A percentile compares a stretch with the other conserved stretches of the same genome.
Conservation (phyloP, 2,329 filamentous ascomycete species). For the Fusarium irregulare region DNA sequence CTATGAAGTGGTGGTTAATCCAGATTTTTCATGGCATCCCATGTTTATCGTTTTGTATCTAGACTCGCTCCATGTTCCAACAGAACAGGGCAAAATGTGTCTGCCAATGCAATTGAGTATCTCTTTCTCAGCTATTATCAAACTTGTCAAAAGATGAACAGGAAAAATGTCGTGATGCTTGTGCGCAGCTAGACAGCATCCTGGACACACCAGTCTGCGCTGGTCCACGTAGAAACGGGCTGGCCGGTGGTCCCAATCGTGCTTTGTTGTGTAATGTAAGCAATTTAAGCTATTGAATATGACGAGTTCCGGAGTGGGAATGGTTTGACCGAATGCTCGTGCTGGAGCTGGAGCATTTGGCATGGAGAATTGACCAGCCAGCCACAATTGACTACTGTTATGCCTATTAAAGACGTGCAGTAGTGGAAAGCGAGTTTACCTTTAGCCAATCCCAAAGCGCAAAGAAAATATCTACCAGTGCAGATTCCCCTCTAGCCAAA, state of each 20-base stretch:
- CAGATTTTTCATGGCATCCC: neutral
- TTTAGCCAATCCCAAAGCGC: slow-evolving; percentile 6
- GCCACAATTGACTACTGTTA: slow-evolving; percentile 26
- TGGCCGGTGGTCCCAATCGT: neutral
- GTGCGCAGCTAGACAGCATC: neutral
- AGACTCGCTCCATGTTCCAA: neutral
- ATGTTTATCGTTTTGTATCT: neutral
- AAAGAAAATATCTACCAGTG: neutral
- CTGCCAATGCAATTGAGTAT: neutral
- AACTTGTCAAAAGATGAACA: neutral
- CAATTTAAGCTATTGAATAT: neutral
- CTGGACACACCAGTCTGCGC: neutral
- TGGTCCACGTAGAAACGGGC: neutral
- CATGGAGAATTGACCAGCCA: slow-evolving; percentile 26
- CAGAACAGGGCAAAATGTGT: neutral
- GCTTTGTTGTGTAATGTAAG: neutral
- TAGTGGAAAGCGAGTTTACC: slow-evolving; percentile 1
- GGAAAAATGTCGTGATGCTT: too few species aligned
- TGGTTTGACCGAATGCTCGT: slow-evolving; percentile 1
- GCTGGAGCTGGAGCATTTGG: slow-evolving; percentile 4
- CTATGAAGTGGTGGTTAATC: slow-evolving; percentile 25
- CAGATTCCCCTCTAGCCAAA: neutral
- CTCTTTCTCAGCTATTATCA: neutral
- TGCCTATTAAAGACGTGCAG: slow-evolving; percentile 17
- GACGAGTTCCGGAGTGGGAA: slow-evolving; percentile 34